phyloP scores from a whole-genome alignment of 2,329 filamentous ascomycete genomes.

The Fusarium pseudograminearum region DNA sequence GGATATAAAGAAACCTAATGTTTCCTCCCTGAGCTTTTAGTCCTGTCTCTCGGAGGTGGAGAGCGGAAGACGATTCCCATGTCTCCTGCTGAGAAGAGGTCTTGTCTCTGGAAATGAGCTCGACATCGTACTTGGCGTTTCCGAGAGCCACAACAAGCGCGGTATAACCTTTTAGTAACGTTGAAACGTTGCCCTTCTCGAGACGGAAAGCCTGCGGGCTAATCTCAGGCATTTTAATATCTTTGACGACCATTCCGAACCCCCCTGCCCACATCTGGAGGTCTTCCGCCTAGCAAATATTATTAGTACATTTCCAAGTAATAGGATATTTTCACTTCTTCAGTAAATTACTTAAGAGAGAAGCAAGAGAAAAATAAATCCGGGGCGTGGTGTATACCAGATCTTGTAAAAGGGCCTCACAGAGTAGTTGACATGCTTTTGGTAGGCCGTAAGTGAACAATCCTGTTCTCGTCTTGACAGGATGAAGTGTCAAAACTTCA shows the following conservation, averaged over 20 bases:
- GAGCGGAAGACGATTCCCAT: constrained; percentile 41
- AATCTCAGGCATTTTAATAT: constrained; percentile 42
- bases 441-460: constrained; percentile 44
- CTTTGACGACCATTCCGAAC: constrained; percentile 43
- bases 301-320: constrained; percentile 13
- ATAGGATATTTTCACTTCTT: constrained; percentile 1
- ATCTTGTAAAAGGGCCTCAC: constrained; percentile 40
- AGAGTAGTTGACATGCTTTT: constrained; percentile 42
- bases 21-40: constrained; percentile 43
- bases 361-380: constrained; percentile 9
- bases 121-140: constrained; percentile 44
- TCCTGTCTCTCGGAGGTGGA: constrained; percentile 45
- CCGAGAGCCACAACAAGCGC: constrained; percentile 45
- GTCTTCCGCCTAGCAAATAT: constrained; percentile 36
- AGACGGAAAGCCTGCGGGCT: constrained; percentile 46
- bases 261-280: constrained; percentile 42
- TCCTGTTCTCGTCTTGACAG: constrained; percentile 43
- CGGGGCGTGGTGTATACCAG: constrained; percentile 34
- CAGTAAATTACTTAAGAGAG: neutral
- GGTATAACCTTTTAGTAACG: constrained; percentile 45
- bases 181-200: constrained; percentile 45
- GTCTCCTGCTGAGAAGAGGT: constrained; percentile 38
- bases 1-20: constrained; percentile 46
- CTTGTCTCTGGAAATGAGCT: constrained; percentile 44
- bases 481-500: constrained; percentile 45